Percentiles rank a stretch among this genome's conserved stretches.
phyloP scores from a whole-genome alignment of 2,329 filamentous ascomycete genomes.

The Diaporthe sp. region DNA sequence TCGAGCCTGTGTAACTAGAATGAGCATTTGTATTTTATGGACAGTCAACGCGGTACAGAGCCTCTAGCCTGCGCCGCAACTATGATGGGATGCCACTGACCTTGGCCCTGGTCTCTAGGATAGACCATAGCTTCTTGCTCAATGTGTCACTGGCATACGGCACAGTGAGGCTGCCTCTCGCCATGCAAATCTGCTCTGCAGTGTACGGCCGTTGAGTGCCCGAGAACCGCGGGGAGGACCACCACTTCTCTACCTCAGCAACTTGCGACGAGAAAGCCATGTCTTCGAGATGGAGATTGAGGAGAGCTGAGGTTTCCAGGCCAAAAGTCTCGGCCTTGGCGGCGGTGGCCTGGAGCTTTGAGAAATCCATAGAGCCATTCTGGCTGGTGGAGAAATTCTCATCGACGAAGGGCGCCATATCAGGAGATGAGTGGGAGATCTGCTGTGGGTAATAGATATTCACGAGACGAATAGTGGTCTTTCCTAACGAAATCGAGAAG shows the following conservation, averaged over 20 bases:
- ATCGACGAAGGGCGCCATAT: background rate
- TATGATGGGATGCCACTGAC: constrained; percentile 60
- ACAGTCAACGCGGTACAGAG: background rate
- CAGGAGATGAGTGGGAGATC: background rate
- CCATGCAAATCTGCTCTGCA: constrained; percentile 95
- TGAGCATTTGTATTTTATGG: background rate
- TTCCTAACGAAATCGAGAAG: background rate
- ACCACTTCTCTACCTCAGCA: constrained; percentile 92
- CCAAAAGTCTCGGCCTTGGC: background rate
- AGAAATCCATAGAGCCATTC: background rate
- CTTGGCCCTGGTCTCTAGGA: constrained; percentile 87
- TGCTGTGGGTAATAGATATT: background rate
- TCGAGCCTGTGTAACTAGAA: constrained; percentile 69
- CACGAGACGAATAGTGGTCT: background rate
- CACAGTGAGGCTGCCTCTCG: constrained; percentile 91
- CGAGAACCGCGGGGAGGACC: constrained; percentile 91
- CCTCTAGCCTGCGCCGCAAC: background rate
- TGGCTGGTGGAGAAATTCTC: background rate
- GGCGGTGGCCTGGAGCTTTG: background rate
- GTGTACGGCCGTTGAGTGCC: constrained; percentile 94
- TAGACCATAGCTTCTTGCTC: constrained; percentile 95
- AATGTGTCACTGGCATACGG: constrained; percentile 92
- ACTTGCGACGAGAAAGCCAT: constrained; percentile 85
- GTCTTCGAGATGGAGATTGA: constrained; percentile 68
- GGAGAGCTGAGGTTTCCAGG: background rate